Percentiles rank a stretch among this genome's conserved stretches.
Conservation (phyloP, 164 flowering plant species). For the Dillenia turbinata region DNA sequence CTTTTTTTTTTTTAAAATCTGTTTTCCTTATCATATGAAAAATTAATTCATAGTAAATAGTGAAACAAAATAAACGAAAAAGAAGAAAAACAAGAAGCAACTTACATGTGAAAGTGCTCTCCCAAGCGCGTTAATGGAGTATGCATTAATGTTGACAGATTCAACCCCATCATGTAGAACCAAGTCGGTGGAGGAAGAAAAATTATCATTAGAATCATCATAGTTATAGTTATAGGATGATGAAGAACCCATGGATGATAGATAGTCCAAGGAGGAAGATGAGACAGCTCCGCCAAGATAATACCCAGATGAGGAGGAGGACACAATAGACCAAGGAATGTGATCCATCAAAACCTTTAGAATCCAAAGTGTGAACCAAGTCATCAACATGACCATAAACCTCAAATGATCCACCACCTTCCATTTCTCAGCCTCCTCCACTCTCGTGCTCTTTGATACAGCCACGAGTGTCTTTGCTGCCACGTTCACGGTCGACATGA, state of each 20-base stretch:
- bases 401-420: constrained; percentile 31
- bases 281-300: constrained; percentile 14
- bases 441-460: constrained; percentile 20
- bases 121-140: constrained; percentile 32
- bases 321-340: constrained; percentile 24
- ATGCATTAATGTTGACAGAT: neutral
- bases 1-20: no score
- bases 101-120: constrained; percentile 42
- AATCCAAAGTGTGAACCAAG: constrained; percentile 49
- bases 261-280: neutral
- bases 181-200: constrained; percentile 19
- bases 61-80: no score
- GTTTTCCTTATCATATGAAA: no score
- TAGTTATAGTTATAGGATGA: neutral
- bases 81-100: no score
- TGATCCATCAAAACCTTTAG: constrained; percentile 45
- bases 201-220: no score
- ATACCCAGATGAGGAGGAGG: constrained; percentile 11
- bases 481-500: constrained; percentile 45
- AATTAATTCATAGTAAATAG: no score
- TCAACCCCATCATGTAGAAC: constrained; percentile 24
- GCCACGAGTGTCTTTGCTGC: constrained; percentile 39
- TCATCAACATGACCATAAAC: constrained; percentile 43
- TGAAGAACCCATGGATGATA: neutral
- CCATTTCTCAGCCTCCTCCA: constrained; percentile 27